Evolutionary conservation across 805 yeast species (phyloP).

Genomic region (Metschnikowia corniflorae): DNA sequence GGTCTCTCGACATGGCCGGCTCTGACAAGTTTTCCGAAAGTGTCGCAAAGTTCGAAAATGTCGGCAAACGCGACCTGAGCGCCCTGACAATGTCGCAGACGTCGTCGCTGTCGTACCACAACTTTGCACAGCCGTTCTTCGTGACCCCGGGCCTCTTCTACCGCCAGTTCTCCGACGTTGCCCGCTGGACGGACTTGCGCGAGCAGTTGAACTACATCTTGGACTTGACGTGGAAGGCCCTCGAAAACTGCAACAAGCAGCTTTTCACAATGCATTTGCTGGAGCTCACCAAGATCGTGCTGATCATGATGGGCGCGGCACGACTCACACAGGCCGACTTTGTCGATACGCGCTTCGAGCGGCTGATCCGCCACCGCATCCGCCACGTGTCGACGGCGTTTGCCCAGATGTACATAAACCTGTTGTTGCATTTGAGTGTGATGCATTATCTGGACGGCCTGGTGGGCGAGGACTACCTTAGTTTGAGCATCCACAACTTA

Average conservation of each 20-base stretch:
- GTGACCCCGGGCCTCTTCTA: conserved; percentile 47
- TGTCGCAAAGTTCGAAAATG: conserved; percentile 24
- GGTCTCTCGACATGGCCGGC: conserved; percentile 1
- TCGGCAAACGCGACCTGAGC: conserved; percentile 35
- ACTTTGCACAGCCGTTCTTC: conserved; percentile 40
- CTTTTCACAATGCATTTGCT: conserved; percentile 54
- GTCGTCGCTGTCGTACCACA: conserved; percentile 35
- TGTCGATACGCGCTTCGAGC: conserved; percentile 43
- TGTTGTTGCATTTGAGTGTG: conserved; percentile 53
- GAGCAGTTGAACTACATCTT: conserved; percentile 47
- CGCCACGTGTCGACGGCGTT: conserved; percentile 52
- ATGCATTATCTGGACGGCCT: conserved; percentile 30
- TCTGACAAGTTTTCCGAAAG: conserved; percentile 12
- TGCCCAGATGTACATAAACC: conserved; percentile 63
- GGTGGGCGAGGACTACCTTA: conserved; percentile 27
- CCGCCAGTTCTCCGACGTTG: conserved; percentile 55
- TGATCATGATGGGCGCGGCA: conserved; percentile 51
- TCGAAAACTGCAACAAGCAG: conserved; percentile 48
- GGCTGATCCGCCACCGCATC: conserved; percentile 46
- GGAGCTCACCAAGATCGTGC: conserved; percentile 49
- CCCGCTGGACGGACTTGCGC: conserved; percentile 55
- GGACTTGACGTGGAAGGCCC: conserved; percentile 47
- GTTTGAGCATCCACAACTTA: conserved; percentile 27
- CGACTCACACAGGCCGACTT: conserved; percentile 53
- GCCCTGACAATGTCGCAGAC: conserved; percentile 31